Evolutionary conservation across 495 filamentous ascomycete genomes (phyloP).

Genomic region (Chaetomium fimeti): DNA sequence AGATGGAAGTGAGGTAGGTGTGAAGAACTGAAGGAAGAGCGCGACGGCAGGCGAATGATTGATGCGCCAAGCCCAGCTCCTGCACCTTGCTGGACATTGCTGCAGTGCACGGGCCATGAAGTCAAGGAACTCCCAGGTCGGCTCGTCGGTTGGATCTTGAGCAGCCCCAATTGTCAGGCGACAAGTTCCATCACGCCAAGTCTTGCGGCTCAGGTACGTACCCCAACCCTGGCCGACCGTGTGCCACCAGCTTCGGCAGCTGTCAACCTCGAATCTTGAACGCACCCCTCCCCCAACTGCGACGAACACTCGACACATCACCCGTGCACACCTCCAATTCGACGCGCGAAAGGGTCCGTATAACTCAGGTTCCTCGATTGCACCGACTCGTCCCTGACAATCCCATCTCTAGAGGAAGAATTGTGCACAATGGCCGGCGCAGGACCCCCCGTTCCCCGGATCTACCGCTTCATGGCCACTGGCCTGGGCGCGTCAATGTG

Average conservation of each 20-base stretch:
- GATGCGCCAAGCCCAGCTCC: conserved; percentile 16
- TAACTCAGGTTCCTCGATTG: not conserved
- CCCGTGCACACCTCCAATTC: conserved; percentile 14
- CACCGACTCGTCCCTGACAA: conserved; percentile 5
- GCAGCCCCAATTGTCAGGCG: conserved; percentile 6
- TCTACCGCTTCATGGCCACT: conserved; percentile 83
- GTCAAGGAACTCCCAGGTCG: not conserved
- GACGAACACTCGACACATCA: conserved; percentile 12
- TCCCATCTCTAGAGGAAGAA: not conserved
- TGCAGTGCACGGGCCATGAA: not conserved
- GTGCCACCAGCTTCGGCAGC: conserved; percentile 2
- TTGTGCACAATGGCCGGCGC: conserved; percentile 33
- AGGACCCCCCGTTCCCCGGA: conserved; percentile 40
- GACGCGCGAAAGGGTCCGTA: conserved; percentile 14
- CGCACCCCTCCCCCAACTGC: not conserved
- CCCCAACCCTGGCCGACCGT: conserved; percentile 19
- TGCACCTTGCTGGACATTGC: conserved; percentile 16
- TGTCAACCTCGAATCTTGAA: conserved; percentile 8
- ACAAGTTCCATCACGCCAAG: not conserved
- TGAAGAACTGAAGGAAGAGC: not conserved
- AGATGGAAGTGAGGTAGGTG: not conserved
- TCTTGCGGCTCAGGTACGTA: conserved; percentile 3
- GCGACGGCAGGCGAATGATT: not conserved
- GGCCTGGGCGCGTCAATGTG: conserved; percentile 94
- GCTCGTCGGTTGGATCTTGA: no score